phyloP scores from a whole-genome alignment of 148 eudicot species.

The Mesembryanthemum crystallinum region DNA sequence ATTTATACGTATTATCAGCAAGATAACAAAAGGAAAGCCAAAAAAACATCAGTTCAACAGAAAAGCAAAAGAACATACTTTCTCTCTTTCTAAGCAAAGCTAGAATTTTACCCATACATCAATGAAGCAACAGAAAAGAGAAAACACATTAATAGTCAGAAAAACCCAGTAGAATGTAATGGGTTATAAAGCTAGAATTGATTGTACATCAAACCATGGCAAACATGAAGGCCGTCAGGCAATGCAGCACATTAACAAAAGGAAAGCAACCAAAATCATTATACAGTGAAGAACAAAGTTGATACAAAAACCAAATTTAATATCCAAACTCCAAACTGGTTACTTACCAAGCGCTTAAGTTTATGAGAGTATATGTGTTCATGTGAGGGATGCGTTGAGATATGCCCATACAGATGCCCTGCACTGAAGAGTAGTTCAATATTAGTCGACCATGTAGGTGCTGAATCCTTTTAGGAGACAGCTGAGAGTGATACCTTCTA shows the following conservation, averaged over 20 bases:
- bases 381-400: slow-evolving; percentile 55
- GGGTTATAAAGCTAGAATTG: not conserved
- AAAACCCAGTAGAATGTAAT: not conserved
- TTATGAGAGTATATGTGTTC: slow-evolving; percentile 70
- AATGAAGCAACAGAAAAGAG: too few species aligned
- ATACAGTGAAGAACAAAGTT: not conserved
- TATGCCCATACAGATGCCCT: slow-evolving; percentile 75
- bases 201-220: not conserved
- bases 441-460: slow-evolving; percentile 3
- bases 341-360: slow-evolving; percentile 73
- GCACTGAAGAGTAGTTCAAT: slow-evolving; percentile 48
- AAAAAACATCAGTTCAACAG: not conserved
- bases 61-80: not conserved
- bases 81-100: not conserved
- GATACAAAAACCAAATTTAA: not conserved
- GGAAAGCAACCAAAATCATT: not conserved
- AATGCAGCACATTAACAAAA: not conserved
- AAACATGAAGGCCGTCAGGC: not conserved
- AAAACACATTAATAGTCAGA: not conserved
- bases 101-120: not conserved
- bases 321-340: not conserved
- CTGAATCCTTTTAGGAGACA: not conserved
- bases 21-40: not conserved
- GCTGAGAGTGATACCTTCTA: too few species aligned
- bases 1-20: not conserved